Evolutionary conservation across 768 basidiomycete genomes (phyloP), one percentile per base, ranked within the genome.

Genomic region (Pleurotus sapidus): DNA sequence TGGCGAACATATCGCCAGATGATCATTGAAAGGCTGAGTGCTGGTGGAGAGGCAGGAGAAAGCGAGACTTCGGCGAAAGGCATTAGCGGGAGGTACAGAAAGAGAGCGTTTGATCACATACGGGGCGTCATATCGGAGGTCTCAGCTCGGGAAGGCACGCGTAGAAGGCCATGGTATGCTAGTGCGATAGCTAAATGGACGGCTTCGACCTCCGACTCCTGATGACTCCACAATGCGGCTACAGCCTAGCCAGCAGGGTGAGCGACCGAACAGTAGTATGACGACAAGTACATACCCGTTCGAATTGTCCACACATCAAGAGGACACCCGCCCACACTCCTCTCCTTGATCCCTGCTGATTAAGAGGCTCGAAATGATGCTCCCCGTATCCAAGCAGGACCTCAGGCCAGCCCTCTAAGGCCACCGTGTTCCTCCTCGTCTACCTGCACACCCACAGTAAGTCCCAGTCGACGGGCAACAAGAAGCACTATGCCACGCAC

Each of bases 1-100:
- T 89, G 90, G 37, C 93, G 85, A 45, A 97, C 86, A 67, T 99
- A 98, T 14, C 94, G 89, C 84, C 94, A 95, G 58, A 95, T 83
- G 18, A 98, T 70, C 3, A 92, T 91, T 0, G 93, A 83, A 18
- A 98, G 77, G 67, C 89, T 90, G 46, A 95, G 74, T 0, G 88
- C 85, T 1, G 91, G 88, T 11, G 84, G 85, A 17, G 76, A 71
- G n/a, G 73, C 75, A n/a, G 88, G 83, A 0, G 89, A 83, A 8
- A 90, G 68, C 0, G 87, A 84, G 42, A 93, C 91, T 93, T 59
- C 5, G 14, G 45, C 37, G 8, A 46, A 40, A 20, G 25, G 7
- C 5, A 54, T 43, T 61, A 38, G 45, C 24, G 6, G 15, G 17
- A 40, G 25, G 24, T 46, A 24, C 39, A 15, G 46, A 17, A 47